These are phyloP conservation scores for Ceratocystis eucalypticola DNA, from an alignment of 2,329 filamentous ascomycete genomes.

Conservation along the genomic window DNA sequence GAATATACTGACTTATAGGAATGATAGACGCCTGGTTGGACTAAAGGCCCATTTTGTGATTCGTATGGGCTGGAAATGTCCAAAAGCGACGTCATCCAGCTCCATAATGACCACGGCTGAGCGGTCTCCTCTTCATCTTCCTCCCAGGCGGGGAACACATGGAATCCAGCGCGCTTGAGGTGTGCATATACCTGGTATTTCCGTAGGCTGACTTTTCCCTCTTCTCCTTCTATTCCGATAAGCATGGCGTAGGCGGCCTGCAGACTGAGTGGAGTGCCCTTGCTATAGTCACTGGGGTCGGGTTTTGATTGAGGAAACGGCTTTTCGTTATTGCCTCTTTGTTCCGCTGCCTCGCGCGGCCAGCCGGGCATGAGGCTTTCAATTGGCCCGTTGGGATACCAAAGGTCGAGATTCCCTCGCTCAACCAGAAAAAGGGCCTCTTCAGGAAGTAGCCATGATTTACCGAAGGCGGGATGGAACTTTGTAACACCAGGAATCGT, in stretches of 20 bases:
- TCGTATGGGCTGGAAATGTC: conserved; percentile 21
- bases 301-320: conserved; percentile 21
- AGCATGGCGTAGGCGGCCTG: conserved; percentile 82
- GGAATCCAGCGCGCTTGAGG: conserved; percentile 70
- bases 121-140: conserved; percentile 20
- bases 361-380: conserved; percentile 33
- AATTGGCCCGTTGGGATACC: conserved; percentile 56
- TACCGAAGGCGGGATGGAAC: conserved; percentile 38
- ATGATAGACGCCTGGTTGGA: conserved; percentile 51
- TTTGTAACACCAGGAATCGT: conserved; percentile 44
- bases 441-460: conserved; percentile 76
- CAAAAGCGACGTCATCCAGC: conserved; percentile 41
- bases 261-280: conserved; percentile 71
- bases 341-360: conserved; percentile 20
- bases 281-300: conserved; percentile 36
- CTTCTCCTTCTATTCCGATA: conserved; percentile 53
- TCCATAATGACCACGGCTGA: conserved; percentile 30
- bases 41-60: conserved; percentile 38
- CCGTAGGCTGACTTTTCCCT: conserved; percentile 53
- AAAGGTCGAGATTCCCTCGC: conserved; percentile 71
- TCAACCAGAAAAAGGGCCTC: conserved; percentile 85
- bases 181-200: conserved; percentile 81
- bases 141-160: conserved; percentile 54
- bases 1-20: conserved; percentile 60
- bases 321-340: conserved; percentile 22